Conservation (phyloP, 352 stramenopile species). For the Globisporangium middletonii region DNA sequence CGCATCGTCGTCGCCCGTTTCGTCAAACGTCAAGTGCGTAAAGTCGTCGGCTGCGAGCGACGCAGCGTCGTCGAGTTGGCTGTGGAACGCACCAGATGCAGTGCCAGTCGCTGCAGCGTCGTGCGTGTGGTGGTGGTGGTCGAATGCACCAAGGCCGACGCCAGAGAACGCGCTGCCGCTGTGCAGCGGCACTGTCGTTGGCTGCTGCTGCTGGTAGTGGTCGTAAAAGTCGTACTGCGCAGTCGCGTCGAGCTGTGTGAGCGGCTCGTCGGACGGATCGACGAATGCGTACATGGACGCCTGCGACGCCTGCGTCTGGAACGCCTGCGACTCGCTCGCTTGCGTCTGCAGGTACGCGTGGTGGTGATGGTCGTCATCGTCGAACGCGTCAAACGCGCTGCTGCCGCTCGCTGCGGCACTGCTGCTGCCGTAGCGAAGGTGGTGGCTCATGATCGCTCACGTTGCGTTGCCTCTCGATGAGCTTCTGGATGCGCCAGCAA, state of each 20-base stretch:
- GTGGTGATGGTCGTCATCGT: constrained; percentile 18
- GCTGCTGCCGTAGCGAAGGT: background rate
- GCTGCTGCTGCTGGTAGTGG: constrained; percentile 32
- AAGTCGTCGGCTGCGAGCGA: constrained; percentile 40
- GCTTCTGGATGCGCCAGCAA: background rate
- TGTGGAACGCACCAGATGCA: constrained; percentile 20
- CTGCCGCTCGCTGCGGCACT: background rate
- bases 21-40: constrained; percentile 62
- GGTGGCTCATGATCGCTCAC: background rate
- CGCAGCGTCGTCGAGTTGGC: constrained; percentile 27
- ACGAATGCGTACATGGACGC: constrained; percentile 61
- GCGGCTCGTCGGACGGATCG: constrained; percentile 38
- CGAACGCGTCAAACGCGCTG: constrained; percentile 37
- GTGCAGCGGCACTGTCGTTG: constrained; percentile 6
- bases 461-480: background rate
- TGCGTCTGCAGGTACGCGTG: constrained; percentile 44
- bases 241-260: constrained; percentile 24
- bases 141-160: constrained; percentile 10
- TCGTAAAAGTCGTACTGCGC: constrained; percentile 54
- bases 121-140: constrained; percentile 3
- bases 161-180: constrained; percentile 1
- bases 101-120: background rate
- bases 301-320: constrained; percentile 45
- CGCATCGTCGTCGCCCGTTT: constrained; percentile 60
- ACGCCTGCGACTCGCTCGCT: constrained; percentile 22